Conservation (phyloP, 1,139 yeast species). For the Tardiomyces depauwii region DNA sequence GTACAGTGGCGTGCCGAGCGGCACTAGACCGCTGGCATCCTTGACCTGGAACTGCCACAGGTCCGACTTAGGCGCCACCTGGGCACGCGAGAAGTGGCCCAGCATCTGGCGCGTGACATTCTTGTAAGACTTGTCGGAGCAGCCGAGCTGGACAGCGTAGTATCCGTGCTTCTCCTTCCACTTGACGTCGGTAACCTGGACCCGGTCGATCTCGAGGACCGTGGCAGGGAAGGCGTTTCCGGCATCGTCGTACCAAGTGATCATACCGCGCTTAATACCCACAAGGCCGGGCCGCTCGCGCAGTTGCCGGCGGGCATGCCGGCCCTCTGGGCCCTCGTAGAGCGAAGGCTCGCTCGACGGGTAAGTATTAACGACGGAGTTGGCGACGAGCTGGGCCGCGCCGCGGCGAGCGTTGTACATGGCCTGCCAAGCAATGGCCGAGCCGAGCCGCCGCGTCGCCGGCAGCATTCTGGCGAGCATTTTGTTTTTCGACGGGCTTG, state of each 20-base stretch:
- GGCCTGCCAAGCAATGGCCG: neutral
- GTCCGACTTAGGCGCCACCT: constrained; percentile 72
- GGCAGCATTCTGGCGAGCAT: neutral
- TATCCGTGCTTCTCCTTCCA: constrained; percentile 65
- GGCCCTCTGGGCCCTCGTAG: constrained; percentile 26
- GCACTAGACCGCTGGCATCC: constrained; percentile 51
- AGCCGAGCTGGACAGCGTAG: constrained; percentile 82
- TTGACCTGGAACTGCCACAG: constrained; percentile 72
- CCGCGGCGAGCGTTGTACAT: neutral
- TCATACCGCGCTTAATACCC: constrained; percentile 84
- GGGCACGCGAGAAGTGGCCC: constrained; percentile 72
- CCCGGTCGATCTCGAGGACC: constrained; percentile 74
- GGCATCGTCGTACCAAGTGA: constrained; percentile 58
- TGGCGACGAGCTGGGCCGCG: constrained; percentile 24
- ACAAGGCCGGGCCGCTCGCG: constrained; percentile 65
- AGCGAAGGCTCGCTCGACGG: constrained; percentile 23
- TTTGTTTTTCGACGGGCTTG: neutral
- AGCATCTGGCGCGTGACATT: constrained; percentile 56
- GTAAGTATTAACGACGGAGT: constrained; percentile 20
- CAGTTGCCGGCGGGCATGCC: constrained; percentile 40
- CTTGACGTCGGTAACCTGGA: constrained; percentile 72
- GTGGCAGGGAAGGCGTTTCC: constrained; percentile 52
- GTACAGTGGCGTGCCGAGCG: constrained; percentile 64
- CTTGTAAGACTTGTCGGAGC: constrained; percentile 52
- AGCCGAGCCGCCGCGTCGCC: neutral